Conservation (phyloP, 495 filamentous ascomycete genomes). For the Daldinia childiae region DNA sequence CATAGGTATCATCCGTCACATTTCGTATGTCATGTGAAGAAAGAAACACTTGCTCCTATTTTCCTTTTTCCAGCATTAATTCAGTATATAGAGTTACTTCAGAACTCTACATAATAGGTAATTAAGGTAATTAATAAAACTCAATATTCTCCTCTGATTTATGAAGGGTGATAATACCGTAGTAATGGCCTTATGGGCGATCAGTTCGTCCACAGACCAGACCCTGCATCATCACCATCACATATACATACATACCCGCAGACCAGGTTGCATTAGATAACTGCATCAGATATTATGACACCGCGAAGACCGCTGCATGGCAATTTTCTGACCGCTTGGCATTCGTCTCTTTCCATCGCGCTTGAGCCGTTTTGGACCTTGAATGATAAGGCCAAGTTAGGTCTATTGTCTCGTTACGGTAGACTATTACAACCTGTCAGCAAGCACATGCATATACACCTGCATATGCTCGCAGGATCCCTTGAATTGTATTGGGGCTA, state of each 20-base stretch:
- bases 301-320: constrained; percentile 17
- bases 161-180: constrained; percentile 14
- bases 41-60: constrained; percentile 4
- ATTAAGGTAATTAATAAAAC: background rate
- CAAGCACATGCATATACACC: constrained; percentile 33
- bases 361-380: constrained; percentile 35
- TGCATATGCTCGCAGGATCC: constrained; percentile 31
- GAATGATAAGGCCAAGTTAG: constrained; percentile 37
- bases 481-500: constrained; percentile 18
- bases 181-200: constrained; percentile 15
- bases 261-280: constrained; percentile 33
- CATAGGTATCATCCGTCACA: constrained; percentile 36
- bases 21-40: constrained; percentile 37
- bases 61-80: constrained; percentile 3
- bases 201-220: constrained; percentile 21
- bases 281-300: constrained; percentile 28
- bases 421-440: constrained; percentile 44
- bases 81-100: background rate
- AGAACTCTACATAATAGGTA: background rate
- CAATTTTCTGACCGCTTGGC: constrained; percentile 33
- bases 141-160: constrained; percentile 11
- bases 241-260: constrained; percentile 24
- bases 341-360: constrained; percentile 37
- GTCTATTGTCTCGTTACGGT: constrained; percentile 39
- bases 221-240: constrained; percentile 33